phyloP scores from a whole-genome alignment of 768 basidiomycete genomes.

The Suillus placidus region DNA sequence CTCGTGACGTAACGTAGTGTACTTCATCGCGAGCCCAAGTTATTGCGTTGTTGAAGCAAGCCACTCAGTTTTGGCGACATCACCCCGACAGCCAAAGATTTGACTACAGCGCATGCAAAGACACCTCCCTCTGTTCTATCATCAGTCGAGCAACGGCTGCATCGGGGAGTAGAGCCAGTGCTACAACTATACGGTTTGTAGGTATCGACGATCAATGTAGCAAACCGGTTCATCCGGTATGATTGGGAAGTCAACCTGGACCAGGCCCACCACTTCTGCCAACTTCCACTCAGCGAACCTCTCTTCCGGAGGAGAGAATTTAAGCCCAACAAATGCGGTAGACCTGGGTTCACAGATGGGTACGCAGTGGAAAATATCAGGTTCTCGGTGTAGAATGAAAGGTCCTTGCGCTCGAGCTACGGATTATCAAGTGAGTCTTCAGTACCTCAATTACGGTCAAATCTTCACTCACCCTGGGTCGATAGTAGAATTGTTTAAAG shows the following conservation, averaged over 20 bases:
- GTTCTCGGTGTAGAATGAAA: neutral
- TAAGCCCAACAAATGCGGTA: neutral
- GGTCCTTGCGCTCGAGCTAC: neutral
- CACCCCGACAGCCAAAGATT: neutral
- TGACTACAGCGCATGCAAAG: neutral
- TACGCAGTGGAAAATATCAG: neutral
- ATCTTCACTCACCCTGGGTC: neutral
- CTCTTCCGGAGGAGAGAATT: neutral
- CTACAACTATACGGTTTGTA: neutral
- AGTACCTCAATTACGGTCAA: neutral
- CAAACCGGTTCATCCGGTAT: conserved; percentile 1
- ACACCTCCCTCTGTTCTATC: neutral
- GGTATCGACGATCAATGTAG: neutral
- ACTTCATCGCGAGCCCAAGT: too few species aligned
- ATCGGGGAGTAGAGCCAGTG: neutral
- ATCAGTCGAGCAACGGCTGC: neutral
- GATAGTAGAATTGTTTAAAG: neutral
- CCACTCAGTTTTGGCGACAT: neutral
- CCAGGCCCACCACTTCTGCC: neutral
- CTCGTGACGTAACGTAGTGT: too few species aligned
- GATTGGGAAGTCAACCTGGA: neutral
- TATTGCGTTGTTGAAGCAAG: neutral
- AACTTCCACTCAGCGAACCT: neutral
- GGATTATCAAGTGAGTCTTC: neutral
- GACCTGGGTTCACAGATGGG: neutral